A percentile compares a stretch with the other conserved stretches of the same genome.
phyloP scores from a whole-genome alignment of 108 stramenopile genomes.

The Ochromonas danica region DNA sequence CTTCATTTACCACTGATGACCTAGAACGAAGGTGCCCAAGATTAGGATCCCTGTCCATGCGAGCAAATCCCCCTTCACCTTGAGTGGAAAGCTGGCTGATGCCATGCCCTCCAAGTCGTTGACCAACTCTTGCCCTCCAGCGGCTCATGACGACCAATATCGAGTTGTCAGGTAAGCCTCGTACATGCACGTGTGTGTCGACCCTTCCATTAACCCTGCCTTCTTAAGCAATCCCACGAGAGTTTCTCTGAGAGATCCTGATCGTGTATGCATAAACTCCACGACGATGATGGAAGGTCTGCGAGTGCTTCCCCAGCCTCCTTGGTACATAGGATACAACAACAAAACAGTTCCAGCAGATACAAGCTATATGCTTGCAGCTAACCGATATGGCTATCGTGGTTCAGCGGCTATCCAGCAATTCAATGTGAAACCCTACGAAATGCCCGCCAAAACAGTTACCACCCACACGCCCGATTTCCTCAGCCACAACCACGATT shows the following conservation, averaged over 20 bases:
- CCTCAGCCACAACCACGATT: background rate
- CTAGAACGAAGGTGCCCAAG: background rate
- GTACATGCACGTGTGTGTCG: background rate
- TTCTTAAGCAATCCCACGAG: background rate
- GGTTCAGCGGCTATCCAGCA: slow-evolving; percentile 3
- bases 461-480: slow-evolving; percentile 20
- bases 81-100: background rate
- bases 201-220: background rate
- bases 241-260: background rate
- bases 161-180: background rate
- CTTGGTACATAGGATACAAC: slow-evolving; percentile 29
- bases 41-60: background rate
- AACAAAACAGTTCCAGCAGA: slow-evolving; percentile 5
- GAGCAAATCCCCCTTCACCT: background rate
- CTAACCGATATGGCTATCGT: slow-evolving; percentile 24
- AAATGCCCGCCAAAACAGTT: background rate
- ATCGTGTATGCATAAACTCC: slow-evolving; percentile 11
- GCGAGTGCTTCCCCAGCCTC: background rate
- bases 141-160: background rate
- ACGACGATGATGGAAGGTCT: slow-evolving; percentile 25
- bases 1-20: no score
- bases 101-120: background rate
- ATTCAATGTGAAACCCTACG: background rate
- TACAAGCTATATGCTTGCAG: background rate
- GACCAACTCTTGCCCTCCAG: background rate